These are phyloP conservation scores for Theobroma cacao DNA, from an alignment of 345 rosid genomes.

Conservation along the genomic window DNA sequence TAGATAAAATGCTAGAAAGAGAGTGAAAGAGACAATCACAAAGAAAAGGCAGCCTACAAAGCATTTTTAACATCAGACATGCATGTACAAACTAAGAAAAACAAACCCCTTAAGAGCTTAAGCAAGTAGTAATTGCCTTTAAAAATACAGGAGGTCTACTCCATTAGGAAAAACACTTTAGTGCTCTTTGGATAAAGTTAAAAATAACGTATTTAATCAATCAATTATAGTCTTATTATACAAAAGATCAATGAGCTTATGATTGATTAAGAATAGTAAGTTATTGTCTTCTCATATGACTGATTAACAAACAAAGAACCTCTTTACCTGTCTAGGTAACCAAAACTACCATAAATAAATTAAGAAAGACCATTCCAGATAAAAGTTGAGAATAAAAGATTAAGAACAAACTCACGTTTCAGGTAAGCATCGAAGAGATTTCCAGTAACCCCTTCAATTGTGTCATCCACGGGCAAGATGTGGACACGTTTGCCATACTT, in stretches of 20 bases:
- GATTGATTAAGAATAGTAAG: background rate
- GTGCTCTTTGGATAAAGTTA: background rate
- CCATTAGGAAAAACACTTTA: too few species aligned
- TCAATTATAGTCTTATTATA: background rate
- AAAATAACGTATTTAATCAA: background rate
- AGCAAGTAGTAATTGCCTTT: background rate
- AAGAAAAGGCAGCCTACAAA: background rate
- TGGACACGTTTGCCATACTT: constrained; percentile 94
- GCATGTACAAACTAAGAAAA: background rate
- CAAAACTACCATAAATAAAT: background rate
- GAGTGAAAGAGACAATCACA: background rate
- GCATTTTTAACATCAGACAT: background rate
- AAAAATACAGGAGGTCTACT: background rate
- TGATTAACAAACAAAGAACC: background rate
- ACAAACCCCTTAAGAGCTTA: background rate
- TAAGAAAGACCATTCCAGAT: background rate
- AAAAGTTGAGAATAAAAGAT: background rate
- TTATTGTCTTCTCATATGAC: background rate
- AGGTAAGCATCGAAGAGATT: constrained; percentile 92
- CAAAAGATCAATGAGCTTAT: background rate
- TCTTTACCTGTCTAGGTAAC: background rate
- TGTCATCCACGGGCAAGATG: constrained; percentile 87
- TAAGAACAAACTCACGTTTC: constrained; percentile 58
- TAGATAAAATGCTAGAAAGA: background rate
- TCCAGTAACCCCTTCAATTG: constrained; percentile 89